phyloP scores from a whole-genome alignment of 1,284 basidiomycete genomes.

The Wolfiporia cocos region DNA sequence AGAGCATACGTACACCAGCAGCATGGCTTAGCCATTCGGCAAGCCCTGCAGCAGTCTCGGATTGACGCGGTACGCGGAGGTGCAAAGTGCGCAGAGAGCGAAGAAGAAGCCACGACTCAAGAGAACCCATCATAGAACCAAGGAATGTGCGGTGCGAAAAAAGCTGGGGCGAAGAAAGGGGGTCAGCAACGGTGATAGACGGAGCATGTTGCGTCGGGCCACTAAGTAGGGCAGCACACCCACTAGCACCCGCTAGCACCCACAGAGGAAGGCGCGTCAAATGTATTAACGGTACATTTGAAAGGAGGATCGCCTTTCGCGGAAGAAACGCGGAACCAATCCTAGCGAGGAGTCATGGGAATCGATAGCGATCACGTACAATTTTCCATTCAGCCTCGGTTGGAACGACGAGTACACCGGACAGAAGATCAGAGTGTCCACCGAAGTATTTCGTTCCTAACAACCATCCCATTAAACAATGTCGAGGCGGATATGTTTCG shows the following conservation, averaged over 20 bases:
- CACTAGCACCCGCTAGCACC: conserved; percentile 1
- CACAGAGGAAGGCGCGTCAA: not conserved
- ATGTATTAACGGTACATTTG: no score
- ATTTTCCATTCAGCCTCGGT: conserved; percentile 56
- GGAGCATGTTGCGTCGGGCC: no score
- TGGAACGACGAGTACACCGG: conserved; percentile 73
- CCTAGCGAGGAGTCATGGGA: not conserved
- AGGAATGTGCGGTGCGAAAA: conserved; percentile 62
- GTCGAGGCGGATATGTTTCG: not conserved
- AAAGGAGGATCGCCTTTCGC: no score
- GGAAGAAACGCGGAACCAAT: not conserved
- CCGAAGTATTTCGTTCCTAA: conserved; percentile 85
- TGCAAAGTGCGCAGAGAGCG: conserved; percentile 84
- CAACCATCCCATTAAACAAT: not conserved
- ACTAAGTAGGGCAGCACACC: conserved; percentile 1
- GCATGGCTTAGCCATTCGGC: conserved; percentile 64
- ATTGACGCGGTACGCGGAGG: conserved; percentile 76
- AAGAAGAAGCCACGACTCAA: conserved; percentile 85
- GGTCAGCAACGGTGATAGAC: not conserved
- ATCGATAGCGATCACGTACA: conserved; percentile 28
- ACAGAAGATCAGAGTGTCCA: conserved; percentile 84
- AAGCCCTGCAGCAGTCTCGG: conserved; percentile 64
- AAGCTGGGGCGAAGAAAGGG: conserved; percentile 38
- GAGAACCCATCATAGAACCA: conserved; percentile 70
- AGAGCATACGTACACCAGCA: conserved; percentile 21